phyloP scores from a whole-genome alignment of 352 stramenopile species.

The Globisporangium rhizosaccharum region DNA sequence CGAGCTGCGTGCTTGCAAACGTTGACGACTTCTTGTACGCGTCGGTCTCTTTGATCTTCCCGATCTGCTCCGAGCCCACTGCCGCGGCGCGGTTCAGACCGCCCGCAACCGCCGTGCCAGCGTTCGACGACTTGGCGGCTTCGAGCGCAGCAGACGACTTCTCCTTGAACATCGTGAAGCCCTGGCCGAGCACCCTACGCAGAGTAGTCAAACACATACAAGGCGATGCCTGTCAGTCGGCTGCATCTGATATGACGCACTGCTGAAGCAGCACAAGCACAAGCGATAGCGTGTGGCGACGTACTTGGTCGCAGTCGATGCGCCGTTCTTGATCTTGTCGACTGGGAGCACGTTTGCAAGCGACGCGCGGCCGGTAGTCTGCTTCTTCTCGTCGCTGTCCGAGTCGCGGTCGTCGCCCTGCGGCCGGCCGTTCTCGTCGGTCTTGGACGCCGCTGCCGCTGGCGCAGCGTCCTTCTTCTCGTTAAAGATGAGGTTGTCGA shows the following conservation, averaged over 20 bases:
- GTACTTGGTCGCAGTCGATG: slow-evolving; percentile 69
- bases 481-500: slow-evolving; percentile 85
- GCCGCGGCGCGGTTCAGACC: slow-evolving; percentile 57
- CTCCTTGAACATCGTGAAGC: slow-evolving; percentile 62
- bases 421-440: slow-evolving; percentile 22
- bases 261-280: not conserved
- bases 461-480: slow-evolving; percentile 47
- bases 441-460: slow-evolving; percentile 13
- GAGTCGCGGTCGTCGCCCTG: slow-evolving; percentile 30
- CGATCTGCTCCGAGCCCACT: slow-evolving; percentile 66
- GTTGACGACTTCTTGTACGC: slow-evolving; percentile 80
- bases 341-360: slow-evolving; percentile 77
- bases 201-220: not conserved
- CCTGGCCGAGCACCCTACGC: slow-evolving; percentile 59
- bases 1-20: slow-evolving; percentile 48
- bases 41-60: slow-evolving; percentile 79
- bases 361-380: slow-evolving; percentile 39
- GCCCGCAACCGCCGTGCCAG: slow-evolving; percentile 55
- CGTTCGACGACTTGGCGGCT: slow-evolving; percentile 74
- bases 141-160: slow-evolving; percentile 70
- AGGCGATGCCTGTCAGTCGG: not conserved
- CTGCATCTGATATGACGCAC: not conserved
- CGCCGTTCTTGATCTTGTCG: slow-evolving; percentile 88
- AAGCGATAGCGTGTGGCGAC: not conserved
- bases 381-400: slow-evolving; percentile 49